These are phyloP conservation scores for Penicillium paneum DNA, from an alignment of 2,329 filamentous ascomycete species.

Conservation along the genomic window DNA sequence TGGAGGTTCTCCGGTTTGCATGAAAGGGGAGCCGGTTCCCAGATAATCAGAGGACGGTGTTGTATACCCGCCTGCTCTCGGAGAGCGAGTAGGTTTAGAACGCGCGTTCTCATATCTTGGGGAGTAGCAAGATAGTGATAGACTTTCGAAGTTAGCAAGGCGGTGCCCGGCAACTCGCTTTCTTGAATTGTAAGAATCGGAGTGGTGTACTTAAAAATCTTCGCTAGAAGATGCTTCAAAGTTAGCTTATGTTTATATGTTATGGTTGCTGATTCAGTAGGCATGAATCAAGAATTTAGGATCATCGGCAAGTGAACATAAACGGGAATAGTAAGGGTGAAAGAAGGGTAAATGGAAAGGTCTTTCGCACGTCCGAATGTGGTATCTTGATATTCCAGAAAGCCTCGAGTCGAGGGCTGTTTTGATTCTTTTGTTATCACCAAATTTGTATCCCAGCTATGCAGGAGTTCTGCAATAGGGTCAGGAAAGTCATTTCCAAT, in stretches of 20 bases:
- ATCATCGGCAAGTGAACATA: not conserved
- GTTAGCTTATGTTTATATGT: not conserved
- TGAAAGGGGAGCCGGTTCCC: conserved; percentile 25
- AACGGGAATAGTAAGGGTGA: not conserved
- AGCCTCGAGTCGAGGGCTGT: conserved; percentile 22
- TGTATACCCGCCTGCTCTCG: conserved; percentile 6
- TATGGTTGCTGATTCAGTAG: not conserved
- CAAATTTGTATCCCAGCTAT: conserved; percentile 18
- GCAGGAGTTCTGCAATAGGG: conserved; percentile 6
- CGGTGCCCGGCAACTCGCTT: conserved; percentile 1
- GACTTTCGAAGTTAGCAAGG: conserved; percentile 10
- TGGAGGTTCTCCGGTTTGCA: conserved; percentile 23
- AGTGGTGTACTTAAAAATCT: conserved; percentile 24
- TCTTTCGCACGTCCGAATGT: conserved; percentile 27
- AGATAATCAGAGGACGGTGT: conserved; percentile 21
- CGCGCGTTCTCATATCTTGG: conserved; percentile 9
- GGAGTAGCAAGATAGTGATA: conserved; percentile 23
- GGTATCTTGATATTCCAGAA: conserved; percentile 28
- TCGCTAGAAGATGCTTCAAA: conserved; percentile 11
- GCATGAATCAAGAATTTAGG: not conserved
- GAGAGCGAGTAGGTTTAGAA: conserved; percentile 16
- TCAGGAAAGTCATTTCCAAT: conserved; percentile 27
- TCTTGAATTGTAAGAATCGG: conserved; percentile 16
- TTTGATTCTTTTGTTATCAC: conserved; percentile 8
- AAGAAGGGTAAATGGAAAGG: conserved; percentile 4